Evolutionary conservation across 495 filamentous ascomycete genomes (phyloP), one percentile per base, ranked within the genome.

Genomic region (Hyaloscypha finlandica): DNA sequence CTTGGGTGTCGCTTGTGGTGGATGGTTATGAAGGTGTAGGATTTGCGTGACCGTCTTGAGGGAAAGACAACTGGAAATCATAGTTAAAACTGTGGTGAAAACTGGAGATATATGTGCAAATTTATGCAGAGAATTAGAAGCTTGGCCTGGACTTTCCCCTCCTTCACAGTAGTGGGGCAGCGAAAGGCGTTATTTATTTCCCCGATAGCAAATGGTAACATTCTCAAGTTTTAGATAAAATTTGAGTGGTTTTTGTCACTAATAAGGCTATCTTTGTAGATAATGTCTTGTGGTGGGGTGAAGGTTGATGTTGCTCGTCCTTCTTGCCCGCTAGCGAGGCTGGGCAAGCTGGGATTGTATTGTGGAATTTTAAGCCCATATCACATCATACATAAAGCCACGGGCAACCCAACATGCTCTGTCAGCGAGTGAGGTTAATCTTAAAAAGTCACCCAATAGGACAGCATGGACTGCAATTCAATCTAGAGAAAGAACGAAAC

Each of bases 1-100:
- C 12, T 62, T 30, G 53, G 22, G 59, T 30, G 1, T 37, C 52
- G n/a, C 37, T 45, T 42, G 2, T 1, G 22, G 20, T 59, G 39
- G 30, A 52, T 12, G 20, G n/a, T 4, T 19, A 51, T 55, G 62
- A 32, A 53, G 60, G 11, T 58, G 66, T 20, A 68, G 8, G 37
- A 68, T 64, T 48, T 48, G 42, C 9, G 42, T 48, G 42, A 48
- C 14, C 11, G 65, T 67, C 45, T 35, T 62, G n/a, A 67, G 65
- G 8, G 65, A 67, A 6, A 67, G 59, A 19, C 59, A 67, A 52
- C 65, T 67, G 3, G 65, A 67, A 29, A 67, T 67, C 65, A 67
- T 64, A 9, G 30, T 20, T 51, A 56, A 16, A 22, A 8, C 25
- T 16, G n/a, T 39, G 59, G 33, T 1, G 56, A 35, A 22, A 35